These are phyloP conservation scores for Calocera cornea DNA, from an alignment of 768 basidiomycete genomes.

Conservation along the genomic window DNA sequence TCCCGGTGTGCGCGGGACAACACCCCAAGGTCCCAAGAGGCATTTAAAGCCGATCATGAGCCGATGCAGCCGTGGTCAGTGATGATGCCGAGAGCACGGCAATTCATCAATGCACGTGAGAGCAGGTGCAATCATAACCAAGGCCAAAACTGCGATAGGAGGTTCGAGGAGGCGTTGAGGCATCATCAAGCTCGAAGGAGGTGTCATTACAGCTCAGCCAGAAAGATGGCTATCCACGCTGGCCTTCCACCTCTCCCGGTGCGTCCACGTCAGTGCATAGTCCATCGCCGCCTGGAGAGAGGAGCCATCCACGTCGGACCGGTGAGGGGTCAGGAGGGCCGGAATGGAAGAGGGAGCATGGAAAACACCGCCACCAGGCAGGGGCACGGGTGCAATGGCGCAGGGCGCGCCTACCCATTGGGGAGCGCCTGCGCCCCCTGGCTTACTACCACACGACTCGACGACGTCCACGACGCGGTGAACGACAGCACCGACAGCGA, in stretches of 20 bases:
- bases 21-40: too few species aligned
- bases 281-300: neutral
- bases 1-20: too few species aligned
- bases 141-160: neutral
- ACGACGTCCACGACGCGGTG: conserved; percentile 2
- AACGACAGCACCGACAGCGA: neutral
- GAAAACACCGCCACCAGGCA: neutral
- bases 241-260: neutral
- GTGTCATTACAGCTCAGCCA: neutral
- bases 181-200: neutral
- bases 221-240: neutral
- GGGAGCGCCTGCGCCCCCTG: neutral
- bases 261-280: neutral
- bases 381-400: neutral
- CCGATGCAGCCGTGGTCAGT: neutral
- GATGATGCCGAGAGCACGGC: neutral
- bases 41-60: neutral
- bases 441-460: neutral
- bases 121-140: neutral
- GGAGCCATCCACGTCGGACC: neutral
- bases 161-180: neutral
- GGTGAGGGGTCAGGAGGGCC: neutral
- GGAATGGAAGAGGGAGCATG: neutral
- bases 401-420: neutral
- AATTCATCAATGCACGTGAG: neutral